phyloP scores from a whole-genome alignment of 257 asterid species.

The Solanum stenotomum region DNA sequence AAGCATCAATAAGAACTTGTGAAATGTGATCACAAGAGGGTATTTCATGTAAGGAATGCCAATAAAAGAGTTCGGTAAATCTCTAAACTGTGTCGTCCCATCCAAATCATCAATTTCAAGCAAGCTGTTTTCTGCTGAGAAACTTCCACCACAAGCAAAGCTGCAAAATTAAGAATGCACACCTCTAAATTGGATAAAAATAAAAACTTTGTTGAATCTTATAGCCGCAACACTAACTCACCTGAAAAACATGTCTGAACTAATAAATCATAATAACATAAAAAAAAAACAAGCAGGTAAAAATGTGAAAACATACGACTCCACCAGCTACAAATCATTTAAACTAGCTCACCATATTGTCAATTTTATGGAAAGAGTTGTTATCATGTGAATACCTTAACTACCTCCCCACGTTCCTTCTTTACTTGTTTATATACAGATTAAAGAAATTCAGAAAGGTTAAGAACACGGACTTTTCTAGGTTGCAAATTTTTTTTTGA shows the following conservation, averaged over 20 bases:
- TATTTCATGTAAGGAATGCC: slow-evolving; percentile 30
- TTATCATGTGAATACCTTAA: background rate
- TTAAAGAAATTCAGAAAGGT: too few relatives aligned
- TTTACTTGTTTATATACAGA: background rate
- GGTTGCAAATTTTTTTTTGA: too few relatives aligned
- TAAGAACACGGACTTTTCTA: background rate
- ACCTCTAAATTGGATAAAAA: background rate
- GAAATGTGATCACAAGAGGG: slow-evolving; percentile 62
- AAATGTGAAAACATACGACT: background rate
- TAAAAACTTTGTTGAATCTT: background rate
- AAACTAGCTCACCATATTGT: background rate
- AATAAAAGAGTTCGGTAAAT: slow-evolving; percentile 44
- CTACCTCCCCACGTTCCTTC: background rate
- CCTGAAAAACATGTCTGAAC: background rate
- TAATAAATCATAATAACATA: background rate
- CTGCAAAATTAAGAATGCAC: slow-evolving; percentile 13
- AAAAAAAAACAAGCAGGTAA: background rate
- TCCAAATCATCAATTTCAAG: slow-evolving; percentile 38
- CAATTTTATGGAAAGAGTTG: background rate
- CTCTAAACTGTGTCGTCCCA: slow-evolving; percentile 34
- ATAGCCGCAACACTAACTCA: background rate
- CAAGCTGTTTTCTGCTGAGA: slow-evolving; percentile 7
- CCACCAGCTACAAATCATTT: background rate
- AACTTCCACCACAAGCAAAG: slow-evolving; percentile 20
- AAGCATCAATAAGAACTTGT: slow-evolving; percentile 64